Percentiles rank a stretch among this genome's conserved stretches.
Evolutionary conservation across 768 basidiomycete species (phyloP).

Genomic region (Phanerodontia chrysosporium): DNA sequence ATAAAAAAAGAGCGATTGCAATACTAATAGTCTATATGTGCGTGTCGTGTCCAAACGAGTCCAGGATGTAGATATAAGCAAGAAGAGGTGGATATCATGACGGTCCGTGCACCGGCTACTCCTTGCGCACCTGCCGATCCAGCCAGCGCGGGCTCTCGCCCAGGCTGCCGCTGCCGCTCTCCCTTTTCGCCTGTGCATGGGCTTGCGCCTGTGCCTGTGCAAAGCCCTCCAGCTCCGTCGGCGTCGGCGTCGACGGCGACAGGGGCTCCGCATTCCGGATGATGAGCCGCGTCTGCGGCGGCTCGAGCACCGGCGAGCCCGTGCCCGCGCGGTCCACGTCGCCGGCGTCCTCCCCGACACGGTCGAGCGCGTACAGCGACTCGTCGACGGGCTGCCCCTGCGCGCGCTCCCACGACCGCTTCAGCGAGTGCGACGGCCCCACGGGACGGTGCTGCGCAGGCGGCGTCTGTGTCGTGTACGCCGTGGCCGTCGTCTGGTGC

Average conservation of each 20-base stretch:
- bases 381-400: slow-evolving; percentile 5
- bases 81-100: too few relatives aligned
- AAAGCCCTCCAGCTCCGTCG: not conserved
- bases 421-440: slow-evolving; percentile 1
- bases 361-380: slow-evolving; percentile 3
- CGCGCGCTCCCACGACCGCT: slow-evolving; percentile 4
- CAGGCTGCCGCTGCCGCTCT: not conserved
- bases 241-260: slow-evolving; percentile 9
- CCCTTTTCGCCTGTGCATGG: not conserved
- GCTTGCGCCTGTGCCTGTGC: too few relatives aligned
- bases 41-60: too few relatives aligned
- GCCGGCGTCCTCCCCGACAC: too few relatives aligned
- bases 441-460: not conserved
- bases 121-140: not conserved
- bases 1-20: too few relatives aligned
- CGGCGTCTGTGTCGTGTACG: not conserved
- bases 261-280: slow-evolving; percentile 20
- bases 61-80: too few relatives aligned
- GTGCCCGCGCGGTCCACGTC: not conserved
- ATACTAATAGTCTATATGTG: too few relatives aligned
- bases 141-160: not conserved
- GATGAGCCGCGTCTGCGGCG: slow-evolving; percentile 15
- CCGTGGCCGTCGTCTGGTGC: not conserved
- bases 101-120: too few relatives aligned
- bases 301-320: slow-evolving; percentile 9